A percentile compares a stretch with the other conserved stretches of the same genome.
phyloP scores from a whole-genome alignment of 257 asterid species.

The Solanum pennellii region DNA sequence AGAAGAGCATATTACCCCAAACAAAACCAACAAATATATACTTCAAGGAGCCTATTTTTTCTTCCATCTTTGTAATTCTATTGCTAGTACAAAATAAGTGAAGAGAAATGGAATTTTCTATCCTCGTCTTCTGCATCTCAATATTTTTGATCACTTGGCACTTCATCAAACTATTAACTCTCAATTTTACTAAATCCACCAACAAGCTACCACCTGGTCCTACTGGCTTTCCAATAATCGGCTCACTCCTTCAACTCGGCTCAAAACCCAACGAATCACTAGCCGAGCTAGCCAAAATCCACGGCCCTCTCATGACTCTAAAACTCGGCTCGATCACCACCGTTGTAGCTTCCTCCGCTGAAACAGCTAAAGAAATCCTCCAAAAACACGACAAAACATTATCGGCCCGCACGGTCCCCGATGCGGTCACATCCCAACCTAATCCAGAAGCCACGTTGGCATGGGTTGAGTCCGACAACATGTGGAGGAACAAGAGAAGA shows the following conservation, averaged over 20 bases:
- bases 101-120: neutral
- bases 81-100: neutral
- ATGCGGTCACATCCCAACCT: neutral
- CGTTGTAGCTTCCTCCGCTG: neutral
- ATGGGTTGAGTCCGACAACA: neutral
- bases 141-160: neutral
- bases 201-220: slow-evolving; percentile 4
- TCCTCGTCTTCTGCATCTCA: neutral
- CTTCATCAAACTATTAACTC: neutral
- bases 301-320: slow-evolving; percentile 5
- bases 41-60: no score
- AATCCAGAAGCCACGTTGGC: neutral
- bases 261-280: neutral
- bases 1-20: no score
- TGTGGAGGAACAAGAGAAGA: neutral
- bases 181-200: neutral
- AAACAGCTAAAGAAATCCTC: neutral
- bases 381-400: neutral
- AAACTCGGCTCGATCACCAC: neutral
- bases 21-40: no score
- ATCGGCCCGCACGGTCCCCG: neutral
- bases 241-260: neutral
- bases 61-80: neutral
- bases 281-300: neutral
- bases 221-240: neutral